phyloP scores from a whole-genome alignment of 345 rosid species.

The Turritis glabra region DNA sequence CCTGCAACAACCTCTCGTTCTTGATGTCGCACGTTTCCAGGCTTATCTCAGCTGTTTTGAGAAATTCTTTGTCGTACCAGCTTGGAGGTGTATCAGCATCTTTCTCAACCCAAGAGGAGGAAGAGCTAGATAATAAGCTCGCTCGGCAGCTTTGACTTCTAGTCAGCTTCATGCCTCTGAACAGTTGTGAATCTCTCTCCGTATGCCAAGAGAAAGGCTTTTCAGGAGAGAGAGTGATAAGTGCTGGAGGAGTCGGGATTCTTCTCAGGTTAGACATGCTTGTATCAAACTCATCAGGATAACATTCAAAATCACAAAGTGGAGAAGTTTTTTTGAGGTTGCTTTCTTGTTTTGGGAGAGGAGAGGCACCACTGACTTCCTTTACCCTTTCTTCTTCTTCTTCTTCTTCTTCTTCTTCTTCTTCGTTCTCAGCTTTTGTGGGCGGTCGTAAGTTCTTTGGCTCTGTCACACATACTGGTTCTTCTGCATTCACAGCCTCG shows the following conservation, averaged over 20 bases:
- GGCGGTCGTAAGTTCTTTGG: constrained; percentile 7
- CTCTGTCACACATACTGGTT: constrained; percentile 23
- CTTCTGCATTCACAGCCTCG: constrained; percentile 36
- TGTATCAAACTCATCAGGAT: constrained; percentile 45
- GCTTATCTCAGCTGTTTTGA: constrained; percentile 42
- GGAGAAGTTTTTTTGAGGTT: constrained; percentile 20
- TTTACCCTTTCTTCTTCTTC: constrained; percentile 23
- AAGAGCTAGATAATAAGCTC: constrained; percentile 39
- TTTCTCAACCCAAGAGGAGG: constrained; percentile 40
- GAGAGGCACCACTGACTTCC: constrained; percentile 14
- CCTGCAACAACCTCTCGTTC: constrained; percentile 18
- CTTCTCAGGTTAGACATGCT: constrained; percentile 56
- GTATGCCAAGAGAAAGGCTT: constrained; percentile 37
- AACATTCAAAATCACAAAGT: constrained; percentile 34
- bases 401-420: constrained; percentile 24
- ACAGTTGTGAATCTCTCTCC: constrained; percentile 43
- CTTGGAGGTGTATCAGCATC: constrained; percentile 44
- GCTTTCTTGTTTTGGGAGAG: constrained; percentile 36
- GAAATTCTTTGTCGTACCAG: constrained; percentile 41
- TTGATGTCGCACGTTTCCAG: constrained; percentile 37
- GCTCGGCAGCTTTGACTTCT: constrained; percentile 79
- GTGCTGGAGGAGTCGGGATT: constrained; percentile 21
- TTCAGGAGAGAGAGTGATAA: constrained; percentile 46
- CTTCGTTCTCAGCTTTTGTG: constrained; percentile 17
- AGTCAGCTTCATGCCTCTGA: constrained; percentile 46